A percentile compares a stretch with the other conserved stretches of the same genome.
Evolutionary conservation across 164 flowering plant species (phyloP).

Genomic region (Umbellularia californica): DNA sequence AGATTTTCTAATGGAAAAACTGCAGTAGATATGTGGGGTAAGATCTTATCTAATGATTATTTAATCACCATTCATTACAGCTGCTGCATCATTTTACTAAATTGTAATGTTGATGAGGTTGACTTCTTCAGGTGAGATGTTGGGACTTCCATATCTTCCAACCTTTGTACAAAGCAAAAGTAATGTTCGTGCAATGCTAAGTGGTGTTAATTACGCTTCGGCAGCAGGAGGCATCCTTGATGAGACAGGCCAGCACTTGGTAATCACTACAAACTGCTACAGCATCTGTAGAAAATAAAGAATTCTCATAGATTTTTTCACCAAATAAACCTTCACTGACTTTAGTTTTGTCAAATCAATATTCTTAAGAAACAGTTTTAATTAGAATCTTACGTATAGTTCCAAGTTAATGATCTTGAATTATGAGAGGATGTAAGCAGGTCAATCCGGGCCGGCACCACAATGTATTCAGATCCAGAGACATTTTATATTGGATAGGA

Average conservation of each 20-base stretch:
- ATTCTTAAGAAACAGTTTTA: too few species aligned
- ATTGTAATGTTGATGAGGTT: not conserved
- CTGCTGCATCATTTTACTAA: not conserved
- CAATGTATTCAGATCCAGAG: too few species aligned
- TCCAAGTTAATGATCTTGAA: too few species aligned
- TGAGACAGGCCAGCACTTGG: conserved; percentile 61
- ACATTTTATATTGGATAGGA: too few species aligned
- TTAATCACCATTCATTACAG: too few species aligned
- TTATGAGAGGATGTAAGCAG: too few species aligned
- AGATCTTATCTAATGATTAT: not conserved
- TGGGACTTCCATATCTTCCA: conserved; percentile 43
- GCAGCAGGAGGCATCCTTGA: conserved; percentile 78
- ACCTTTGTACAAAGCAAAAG: conserved; percentile 52
- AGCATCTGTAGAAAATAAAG: too few species aligned
- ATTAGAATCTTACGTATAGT: too few species aligned
- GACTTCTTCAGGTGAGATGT: conserved; percentile 33
- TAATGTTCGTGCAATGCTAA: conserved; percentile 31
- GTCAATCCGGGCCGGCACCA: too few species aligned
- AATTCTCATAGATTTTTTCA: too few species aligned
- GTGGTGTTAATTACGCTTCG: conserved; percentile 72
- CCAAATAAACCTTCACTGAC: too few species aligned
- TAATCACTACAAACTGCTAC: conserved; percentile 11
- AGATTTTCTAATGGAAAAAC: conserved; percentile 66
- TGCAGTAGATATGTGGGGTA: conserved; percentile 55
- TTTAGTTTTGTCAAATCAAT: too few species aligned